Evolutionary conservation across 148 eudicot genomes (phyloP).

Genomic region (Oxyria digyna): DNA sequence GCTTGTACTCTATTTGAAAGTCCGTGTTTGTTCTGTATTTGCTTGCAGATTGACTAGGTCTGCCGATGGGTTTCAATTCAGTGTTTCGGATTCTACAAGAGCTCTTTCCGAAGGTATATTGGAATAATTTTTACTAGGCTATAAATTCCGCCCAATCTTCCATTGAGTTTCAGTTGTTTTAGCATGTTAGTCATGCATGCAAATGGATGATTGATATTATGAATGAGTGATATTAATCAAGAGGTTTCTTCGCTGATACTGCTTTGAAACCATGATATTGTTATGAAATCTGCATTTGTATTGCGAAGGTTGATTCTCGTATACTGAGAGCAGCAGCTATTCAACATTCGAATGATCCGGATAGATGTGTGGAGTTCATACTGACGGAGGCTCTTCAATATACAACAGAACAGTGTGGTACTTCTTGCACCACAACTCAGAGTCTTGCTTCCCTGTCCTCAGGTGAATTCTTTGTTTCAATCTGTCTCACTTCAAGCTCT

Average conservation of each 20-base stretch:
- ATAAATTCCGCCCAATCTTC: no score
- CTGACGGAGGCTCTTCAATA: constrained; percentile 35
- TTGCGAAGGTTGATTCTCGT: constrained; percentile 44
- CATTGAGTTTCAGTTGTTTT: no score
- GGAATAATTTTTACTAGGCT: no score
- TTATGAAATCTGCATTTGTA: neutral
- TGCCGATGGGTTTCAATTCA: constrained; percentile 26
- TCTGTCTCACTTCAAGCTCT: neutral
- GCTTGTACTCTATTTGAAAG: neutral
- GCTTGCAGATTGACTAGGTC: constrained; percentile 12
- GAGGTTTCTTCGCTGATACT: neutral
- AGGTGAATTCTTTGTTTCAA: neutral
- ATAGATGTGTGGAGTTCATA: constrained; percentile 38
- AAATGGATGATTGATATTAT: neutral
- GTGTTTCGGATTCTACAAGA: constrained; percentile 23
- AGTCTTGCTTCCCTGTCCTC: neutral
- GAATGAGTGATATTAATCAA: neutral
- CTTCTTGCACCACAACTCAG: constrained; percentile 10
- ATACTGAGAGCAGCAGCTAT: constrained; percentile 51
- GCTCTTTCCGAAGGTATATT: constrained; percentile 25
- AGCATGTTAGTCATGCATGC: no score
- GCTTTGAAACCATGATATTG: neutral
- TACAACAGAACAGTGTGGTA: constrained; percentile 10
- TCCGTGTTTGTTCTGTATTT: neutral
- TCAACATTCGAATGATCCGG: constrained; percentile 42